A percentile compares a stretch with the other conserved stretches of the same genome.
Evolutionary conservation across 768 basidiomycete species (phyloP).

Genomic region (Termitomyces sp.): DNA sequence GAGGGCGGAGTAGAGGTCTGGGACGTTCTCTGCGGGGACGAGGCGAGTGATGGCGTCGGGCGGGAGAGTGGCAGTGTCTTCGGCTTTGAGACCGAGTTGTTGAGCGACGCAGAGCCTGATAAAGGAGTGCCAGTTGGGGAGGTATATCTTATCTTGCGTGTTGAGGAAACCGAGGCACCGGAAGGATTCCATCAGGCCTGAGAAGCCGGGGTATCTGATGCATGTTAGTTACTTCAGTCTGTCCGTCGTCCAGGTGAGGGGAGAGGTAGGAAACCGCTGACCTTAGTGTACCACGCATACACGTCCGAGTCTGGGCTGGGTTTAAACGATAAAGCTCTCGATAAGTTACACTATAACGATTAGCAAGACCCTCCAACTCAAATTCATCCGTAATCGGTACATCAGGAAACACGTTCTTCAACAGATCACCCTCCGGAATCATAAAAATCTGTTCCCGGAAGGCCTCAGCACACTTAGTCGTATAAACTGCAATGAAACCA

Average conservation of each 20-base stretch:
- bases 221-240: not conserved
- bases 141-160: constrained; percentile 23
- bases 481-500: not conserved
- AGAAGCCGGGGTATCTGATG: constrained; percentile 79
- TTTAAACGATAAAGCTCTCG: constrained; percentile 53
- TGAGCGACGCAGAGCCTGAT: constrained; percentile 21
- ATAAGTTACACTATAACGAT: constrained; percentile 77
- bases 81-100: constrained; percentile 13
- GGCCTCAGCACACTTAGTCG: not conserved
- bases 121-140: constrained; percentile 34
- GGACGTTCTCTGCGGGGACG: constrained; percentile 17
- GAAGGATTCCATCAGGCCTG: constrained; percentile 68
- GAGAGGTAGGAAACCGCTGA: constrained; percentile 21
- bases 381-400: constrained; percentile 61
- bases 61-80: not conserved
- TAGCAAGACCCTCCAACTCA: constrained; percentile 78
- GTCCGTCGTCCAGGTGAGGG: not conserved
- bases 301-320: constrained; percentile 36
- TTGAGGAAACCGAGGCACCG: constrained; percentile 65
- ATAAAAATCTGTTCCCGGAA: constrained; percentile 30
- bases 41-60: constrained; percentile 16
- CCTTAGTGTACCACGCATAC: constrained; percentile 85
- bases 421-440: constrained; percentile 47
- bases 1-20: constrained; percentile 33
- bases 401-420: constrained; percentile 54